These are phyloP conservation scores for Aspergillus ochraceus DNA, from an alignment of 2,329 filamentous ascomycete genomes.

Conservation along the genomic window DNA sequence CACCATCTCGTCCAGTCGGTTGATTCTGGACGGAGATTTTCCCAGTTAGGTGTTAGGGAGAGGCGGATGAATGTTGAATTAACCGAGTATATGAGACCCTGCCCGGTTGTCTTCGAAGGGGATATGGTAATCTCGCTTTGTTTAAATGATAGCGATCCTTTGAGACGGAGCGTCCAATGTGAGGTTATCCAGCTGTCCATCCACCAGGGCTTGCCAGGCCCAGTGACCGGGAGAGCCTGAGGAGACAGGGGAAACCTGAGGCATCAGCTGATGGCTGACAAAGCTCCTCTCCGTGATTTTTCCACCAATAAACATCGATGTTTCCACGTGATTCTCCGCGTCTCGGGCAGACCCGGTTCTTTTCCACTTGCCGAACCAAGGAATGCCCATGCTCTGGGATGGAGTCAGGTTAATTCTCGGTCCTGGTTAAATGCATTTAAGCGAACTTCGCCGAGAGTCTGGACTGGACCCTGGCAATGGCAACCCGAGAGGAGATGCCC, in stretches of 20 bases:
- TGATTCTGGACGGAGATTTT: conserved; percentile 16
- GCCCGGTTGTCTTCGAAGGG: too few relatives aligned
- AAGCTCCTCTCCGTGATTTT: not conserved
- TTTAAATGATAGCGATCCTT: too few relatives aligned
- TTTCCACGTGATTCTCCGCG: too few relatives aligned
- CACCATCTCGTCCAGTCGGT: conserved; percentile 13
- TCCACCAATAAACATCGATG: not conserved
- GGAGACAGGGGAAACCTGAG: not conserved
- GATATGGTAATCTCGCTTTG: too few relatives aligned
- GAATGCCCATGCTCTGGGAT: too few relatives aligned
- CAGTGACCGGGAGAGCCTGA: not conserved
- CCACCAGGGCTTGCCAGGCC: not conserved
- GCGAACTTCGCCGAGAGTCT: not conserved
- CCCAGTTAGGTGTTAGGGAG: conserved; percentile 7
- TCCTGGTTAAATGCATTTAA: not conserved
- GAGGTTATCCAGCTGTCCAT: too few relatives aligned
- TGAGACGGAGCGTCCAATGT: too few relatives aligned
- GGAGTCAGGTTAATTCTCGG: not conserved
- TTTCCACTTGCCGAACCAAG: too few relatives aligned
- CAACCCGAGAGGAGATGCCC: not conserved
- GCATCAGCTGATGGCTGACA: too few relatives aligned
- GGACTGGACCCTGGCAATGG: not conserved
- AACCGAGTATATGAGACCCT: conserved; percentile 4
- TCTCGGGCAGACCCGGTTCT: too few relatives aligned
- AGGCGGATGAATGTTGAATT: conserved; percentile 10